Conservation (phyloP, 352 stramenopile species). For the Pythium dissimile region DNA sequence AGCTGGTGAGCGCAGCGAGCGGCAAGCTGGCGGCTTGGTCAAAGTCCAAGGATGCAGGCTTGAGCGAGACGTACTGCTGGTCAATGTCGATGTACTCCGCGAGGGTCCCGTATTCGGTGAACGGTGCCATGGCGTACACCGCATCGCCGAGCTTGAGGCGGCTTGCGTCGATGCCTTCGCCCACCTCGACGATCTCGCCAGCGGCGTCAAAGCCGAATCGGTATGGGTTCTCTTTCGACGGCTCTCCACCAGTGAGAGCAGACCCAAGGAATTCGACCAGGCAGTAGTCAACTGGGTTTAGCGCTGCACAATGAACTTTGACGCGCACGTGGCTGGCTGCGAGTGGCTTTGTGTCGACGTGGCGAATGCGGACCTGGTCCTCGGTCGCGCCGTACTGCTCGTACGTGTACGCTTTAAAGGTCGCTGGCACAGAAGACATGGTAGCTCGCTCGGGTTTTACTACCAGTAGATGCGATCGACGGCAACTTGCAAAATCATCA, state of each 20-base stretch:
- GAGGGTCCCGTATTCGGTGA: not conserved
- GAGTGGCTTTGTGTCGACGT: no score
- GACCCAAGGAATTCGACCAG: not conserved
- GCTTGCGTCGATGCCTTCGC: not conserved
- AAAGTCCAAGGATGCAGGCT: not conserved
- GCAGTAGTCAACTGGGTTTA: no score
- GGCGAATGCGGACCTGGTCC: no score
- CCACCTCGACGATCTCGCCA: not conserved
- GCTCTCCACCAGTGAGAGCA: not conserved
- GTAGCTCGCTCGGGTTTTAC: no score
- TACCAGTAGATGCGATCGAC: no score
- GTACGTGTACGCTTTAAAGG: no score
- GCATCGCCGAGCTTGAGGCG: not conserved
- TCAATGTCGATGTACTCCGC: not conserved
- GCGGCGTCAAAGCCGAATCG: not conserved
- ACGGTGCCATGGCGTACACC: not conserved
- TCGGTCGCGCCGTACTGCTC: no score
- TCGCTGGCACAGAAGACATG: no score
- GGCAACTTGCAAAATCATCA: no score
- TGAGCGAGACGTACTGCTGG: not conserved
- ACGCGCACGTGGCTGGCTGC: no score
- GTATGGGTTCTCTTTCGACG: not conserved
- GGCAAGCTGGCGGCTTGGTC: no score
- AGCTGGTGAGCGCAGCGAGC: conserved; percentile 29
- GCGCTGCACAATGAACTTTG: no score